A percentile compares a stretch with the other conserved stretches of the same genome.
phyloP scores from a whole-genome alignment of 768 basidiomycete genomes.

The Serpula lacrymans region DNA sequence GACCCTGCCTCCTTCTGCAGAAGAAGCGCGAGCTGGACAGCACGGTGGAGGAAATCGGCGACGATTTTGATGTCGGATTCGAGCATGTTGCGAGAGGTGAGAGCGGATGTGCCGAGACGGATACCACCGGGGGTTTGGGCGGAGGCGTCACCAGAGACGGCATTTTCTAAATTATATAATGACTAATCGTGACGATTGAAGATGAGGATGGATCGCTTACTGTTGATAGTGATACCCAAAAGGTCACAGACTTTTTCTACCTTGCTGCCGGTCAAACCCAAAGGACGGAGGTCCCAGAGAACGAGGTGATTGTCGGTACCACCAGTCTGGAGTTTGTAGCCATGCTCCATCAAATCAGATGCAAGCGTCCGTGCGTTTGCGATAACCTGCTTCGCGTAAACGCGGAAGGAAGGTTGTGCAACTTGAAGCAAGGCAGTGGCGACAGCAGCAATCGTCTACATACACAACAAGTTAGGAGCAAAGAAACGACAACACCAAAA shows the following conservation, averaged over 20 bases:
- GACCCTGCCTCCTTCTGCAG: slow-evolving; percentile 94
- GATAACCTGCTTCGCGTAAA: slow-evolving; percentile 94
- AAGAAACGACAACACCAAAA: slow-evolving; percentile 1
- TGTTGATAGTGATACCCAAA: slow-evolving; percentile 95
- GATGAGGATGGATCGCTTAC: slow-evolving; percentile 40
- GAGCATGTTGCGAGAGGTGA: slow-evolving; percentile 92
- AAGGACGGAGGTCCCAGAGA: slow-evolving; percentile 94
- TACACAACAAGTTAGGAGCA: background rate
- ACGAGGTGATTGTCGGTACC: slow-evolving; percentile 98
- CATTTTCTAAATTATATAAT: slow-evolving; percentile 62
- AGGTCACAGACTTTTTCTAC: slow-evolving; percentile 98
- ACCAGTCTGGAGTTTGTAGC: slow-evolving; percentile 95
- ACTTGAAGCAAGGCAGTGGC: slow-evolving; percentile 93
- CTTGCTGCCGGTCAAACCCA: slow-evolving; percentile 96
- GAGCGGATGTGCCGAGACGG: slow-evolving; percentile 89
- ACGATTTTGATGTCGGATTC: slow-evolving; percentile 86
- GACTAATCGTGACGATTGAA: background rate
- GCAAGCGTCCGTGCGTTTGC: slow-evolving; percentile 81
- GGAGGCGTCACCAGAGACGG: slow-evolving; percentile 93
- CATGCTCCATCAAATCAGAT: slow-evolving; percentile 63
- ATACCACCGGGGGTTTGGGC: slow-evolving; percentile 97
- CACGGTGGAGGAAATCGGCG: slow-evolving; percentile 88
- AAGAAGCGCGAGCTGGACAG: slow-evolving; percentile 84
- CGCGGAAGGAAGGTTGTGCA: slow-evolving; percentile 82
- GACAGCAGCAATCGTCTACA: slow-evolving; percentile 90